Evolutionary conservation across 2,329 filamentous ascomycete genomes (phyloP).

Genomic region (Cladophialophora exuberans): DNA sequence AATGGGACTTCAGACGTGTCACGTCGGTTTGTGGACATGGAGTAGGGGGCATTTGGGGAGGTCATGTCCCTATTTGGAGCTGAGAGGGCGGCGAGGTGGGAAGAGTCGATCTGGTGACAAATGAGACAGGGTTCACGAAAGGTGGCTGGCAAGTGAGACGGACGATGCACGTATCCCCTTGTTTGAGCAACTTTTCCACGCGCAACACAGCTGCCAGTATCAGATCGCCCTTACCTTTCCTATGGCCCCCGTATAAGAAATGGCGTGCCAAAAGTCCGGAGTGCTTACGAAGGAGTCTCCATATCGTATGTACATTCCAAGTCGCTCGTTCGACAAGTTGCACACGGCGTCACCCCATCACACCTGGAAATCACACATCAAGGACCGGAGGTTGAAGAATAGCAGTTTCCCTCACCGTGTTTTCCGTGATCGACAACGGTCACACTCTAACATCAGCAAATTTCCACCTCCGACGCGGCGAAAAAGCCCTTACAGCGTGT

Average conservation of each 20-base stretch:
- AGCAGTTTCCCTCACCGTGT: conserved; percentile 43
- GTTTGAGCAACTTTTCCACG: conserved; percentile 52
- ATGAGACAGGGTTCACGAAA: background rate
- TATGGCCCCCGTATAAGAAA: conserved; percentile 41
- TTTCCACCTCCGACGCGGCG: conserved; percentile 12
- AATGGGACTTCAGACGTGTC: conserved; percentile 30
- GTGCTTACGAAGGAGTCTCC: conserved; percentile 37
- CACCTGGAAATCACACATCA: conserved; percentile 43
- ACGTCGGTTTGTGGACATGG: conserved; percentile 26
- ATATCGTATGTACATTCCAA: conserved; percentile 37
- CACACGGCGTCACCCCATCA: conserved; percentile 53
- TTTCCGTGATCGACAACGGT: conserved; percentile 53
- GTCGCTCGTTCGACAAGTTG: conserved; percentile 30
- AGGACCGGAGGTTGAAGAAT: background rate
- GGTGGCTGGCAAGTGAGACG: conserved; percentile 23
- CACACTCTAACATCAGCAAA: conserved; percentile 43
- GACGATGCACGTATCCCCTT: conserved; percentile 50
- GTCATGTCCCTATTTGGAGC: conserved; percentile 14
- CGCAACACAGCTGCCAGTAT: conserved; percentile 56
- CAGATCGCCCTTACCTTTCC: conserved; percentile 56
- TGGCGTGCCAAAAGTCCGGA: conserved; percentile 37
- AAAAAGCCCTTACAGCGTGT: conserved; percentile 33
- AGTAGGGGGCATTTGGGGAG: conserved; percentile 19
- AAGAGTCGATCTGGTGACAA: background rate
- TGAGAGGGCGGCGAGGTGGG: background rate